phyloP scores from a whole-genome alignment of 148 eudicot species.

The Rhododendron simsii region DNA sequence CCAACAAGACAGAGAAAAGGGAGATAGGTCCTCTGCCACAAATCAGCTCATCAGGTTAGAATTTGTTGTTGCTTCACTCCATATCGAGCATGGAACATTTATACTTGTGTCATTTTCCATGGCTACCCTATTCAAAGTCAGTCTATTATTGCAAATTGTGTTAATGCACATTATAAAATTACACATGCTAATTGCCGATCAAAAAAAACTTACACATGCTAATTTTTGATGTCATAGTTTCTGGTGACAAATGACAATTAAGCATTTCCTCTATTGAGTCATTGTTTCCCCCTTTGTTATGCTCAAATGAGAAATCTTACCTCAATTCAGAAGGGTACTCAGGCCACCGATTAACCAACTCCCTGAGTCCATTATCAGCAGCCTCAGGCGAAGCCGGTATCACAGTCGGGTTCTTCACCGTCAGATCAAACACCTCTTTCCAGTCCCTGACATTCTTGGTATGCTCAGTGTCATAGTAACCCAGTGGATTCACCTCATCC shows the following conservation, averaged over 20 bases:
- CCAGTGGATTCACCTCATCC: constrained; percentile 36
- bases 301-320: constrained; percentile 11
- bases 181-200: no score
- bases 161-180: no score
- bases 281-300: background rate
- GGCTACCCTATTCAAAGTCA: no score
- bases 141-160: background rate
- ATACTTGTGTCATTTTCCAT: no score
- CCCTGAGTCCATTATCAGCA: constrained; percentile 18
- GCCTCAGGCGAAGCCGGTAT: constrained; percentile 24
- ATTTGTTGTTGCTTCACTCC: no score
- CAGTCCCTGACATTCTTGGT: constrained; percentile 56
- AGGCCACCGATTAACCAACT: constrained; percentile 39
- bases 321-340: constrained; percentile 28
- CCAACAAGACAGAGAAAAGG: background rate
- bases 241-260: background rate
- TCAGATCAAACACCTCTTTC: constrained; percentile 49
- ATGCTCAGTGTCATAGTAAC: constrained; percentile 42
- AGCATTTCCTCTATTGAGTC: background rate
- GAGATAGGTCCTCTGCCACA: background rate
- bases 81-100: no score
- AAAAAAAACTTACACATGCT: no score
- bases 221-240: background rate
- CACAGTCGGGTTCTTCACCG: constrained; percentile 20
- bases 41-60: background rate